phyloP scores from a whole-genome alignment of 2,329 filamentous ascomycete species.

The Chrysoporthe puriensis region DNA sequence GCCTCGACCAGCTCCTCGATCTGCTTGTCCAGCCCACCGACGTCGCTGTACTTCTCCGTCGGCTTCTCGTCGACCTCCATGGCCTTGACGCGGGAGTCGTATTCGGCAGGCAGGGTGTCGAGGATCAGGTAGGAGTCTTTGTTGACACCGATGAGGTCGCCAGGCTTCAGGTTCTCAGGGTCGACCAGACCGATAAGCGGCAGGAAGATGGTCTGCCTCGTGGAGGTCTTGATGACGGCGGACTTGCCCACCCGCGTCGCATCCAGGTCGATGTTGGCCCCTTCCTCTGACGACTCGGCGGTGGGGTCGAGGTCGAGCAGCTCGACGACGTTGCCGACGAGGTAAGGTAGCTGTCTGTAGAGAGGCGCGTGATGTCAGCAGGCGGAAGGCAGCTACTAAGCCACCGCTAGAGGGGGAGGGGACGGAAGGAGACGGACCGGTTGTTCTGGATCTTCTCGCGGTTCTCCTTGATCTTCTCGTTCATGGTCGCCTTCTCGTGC shows the following conservation, averaged over 20 bases:
- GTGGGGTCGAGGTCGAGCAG: slow-evolving; percentile 95
- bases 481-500: slow-evolving; percentile 95
- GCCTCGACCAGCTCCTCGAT: slow-evolving; percentile 98
- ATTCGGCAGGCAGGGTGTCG: slow-evolving; percentile 95
- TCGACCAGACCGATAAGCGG: slow-evolving; percentile 97
- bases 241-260: slow-evolving; percentile 97
- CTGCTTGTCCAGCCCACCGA: slow-evolving; percentile 96
- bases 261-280: slow-evolving; percentile 97
- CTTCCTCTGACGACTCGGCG: slow-evolving; percentile 94
- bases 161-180: slow-evolving; percentile 91
- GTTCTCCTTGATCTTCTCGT: slow-evolving; percentile 99
- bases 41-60: slow-evolving; percentile 97
- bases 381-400: slow-evolving; percentile 4
- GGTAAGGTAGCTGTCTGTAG: slow-evolving; percentile 91
- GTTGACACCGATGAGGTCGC: slow-evolving; percentile 96
- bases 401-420: slow-evolving; percentile 4
- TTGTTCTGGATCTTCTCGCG: slow-evolving; percentile 99
- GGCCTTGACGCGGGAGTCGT: slow-evolving; percentile 97
- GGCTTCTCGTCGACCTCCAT: slow-evolving; percentile 99
- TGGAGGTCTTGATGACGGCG: slow-evolving; percentile 98
- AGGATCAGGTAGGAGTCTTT: slow-evolving; percentile 98
- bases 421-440: slow-evolving; percentile 66
- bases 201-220: slow-evolving; percentile 96
- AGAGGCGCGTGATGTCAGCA: slow-evolving; percentile 29
- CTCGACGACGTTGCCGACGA: slow-evolving; percentile 98